Percentiles rank a stretch among this genome's conserved stretches.
Evolutionary conservation across 371 early-diverging fungal species (phyloP).

Genomic region (Mucor lusitanicus): DNA sequence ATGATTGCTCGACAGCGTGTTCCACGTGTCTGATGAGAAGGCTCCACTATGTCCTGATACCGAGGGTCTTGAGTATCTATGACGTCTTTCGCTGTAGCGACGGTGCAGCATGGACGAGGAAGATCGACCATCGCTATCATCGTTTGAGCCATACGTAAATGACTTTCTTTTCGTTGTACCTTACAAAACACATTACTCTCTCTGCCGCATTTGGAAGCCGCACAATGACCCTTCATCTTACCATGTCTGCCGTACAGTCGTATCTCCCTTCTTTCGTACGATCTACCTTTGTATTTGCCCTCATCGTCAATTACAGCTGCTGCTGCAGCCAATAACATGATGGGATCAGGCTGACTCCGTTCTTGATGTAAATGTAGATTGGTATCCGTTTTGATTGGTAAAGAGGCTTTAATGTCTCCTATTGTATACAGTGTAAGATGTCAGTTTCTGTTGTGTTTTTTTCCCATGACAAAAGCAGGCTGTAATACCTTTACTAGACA

Average conservation of each 20-base stretch:
- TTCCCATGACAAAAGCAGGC: not conserved
- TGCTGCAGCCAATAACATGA: conserved; percentile 49
- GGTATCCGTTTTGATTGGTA: conserved; percentile 21
- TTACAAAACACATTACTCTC: not conserved
- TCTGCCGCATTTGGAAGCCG: not conserved
- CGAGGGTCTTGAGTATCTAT: conserved; percentile 14
- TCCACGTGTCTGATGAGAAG: conserved; percentile 14
- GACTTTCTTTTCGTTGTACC: conserved; percentile 19
- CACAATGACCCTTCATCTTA: not conserved
- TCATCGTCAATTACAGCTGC: conserved; percentile 43
- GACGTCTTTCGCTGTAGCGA: conserved; percentile 23
- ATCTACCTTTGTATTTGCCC: conserved; percentile 23
- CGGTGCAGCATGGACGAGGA: conserved; percentile 5
- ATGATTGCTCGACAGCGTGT: not conserved
- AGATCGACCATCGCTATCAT: not conserved
- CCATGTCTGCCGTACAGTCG: conserved; percentile 21
- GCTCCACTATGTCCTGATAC: conserved; percentile 3
- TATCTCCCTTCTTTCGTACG: conserved; percentile 28
- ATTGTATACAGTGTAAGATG: not conserved
- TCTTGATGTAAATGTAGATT: conserved; percentile 18
- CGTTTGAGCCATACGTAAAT: conserved; percentile 12
- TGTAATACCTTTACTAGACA: conserved; percentile 8
- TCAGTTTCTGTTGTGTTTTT: not conserved
- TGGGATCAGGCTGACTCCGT: conserved; percentile 42
- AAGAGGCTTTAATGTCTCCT: conserved; percentile 14